A percentile compares a stretch with the other conserved stretches of the same genome.
phyloP scores from a whole-genome alignment of 495 filamentous ascomycete genomes.

The Trichoderma gamsii region DNA sequence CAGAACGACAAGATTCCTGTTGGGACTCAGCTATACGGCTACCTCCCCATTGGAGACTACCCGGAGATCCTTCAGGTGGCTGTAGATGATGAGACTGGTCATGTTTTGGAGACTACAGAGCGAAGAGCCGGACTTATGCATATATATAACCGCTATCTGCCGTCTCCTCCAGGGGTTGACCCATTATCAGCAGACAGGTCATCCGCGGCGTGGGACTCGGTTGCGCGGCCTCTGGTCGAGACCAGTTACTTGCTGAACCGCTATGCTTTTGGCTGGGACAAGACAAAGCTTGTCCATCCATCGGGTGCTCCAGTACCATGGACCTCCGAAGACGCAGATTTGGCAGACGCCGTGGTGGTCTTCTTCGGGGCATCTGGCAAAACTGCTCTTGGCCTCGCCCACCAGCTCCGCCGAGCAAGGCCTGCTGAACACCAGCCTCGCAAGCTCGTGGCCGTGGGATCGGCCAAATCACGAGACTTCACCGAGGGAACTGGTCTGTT shows the following conservation, averaged over 20 bases:
- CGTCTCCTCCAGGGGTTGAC: constrained; percentile 22
- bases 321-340: constrained; percentile 39
- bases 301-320: constrained; percentile 30
- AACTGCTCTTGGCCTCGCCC: constrained; percentile 40
- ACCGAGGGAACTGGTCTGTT: constrained; percentile 30
- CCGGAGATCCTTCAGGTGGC: constrained; percentile 28
- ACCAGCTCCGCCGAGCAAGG: constrained; percentile 26
- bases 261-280: constrained; percentile 39
- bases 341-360: constrained; percentile 37
- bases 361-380: constrained; percentile 45
- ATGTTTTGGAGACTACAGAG: constrained; percentile 38
- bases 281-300: constrained; percentile 32
- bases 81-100: constrained; percentile 26
- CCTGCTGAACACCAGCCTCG: constrained; percentile 23
- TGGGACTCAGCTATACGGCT: constrained; percentile 34
- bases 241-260: constrained; percentile 44
- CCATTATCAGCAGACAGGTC: constrained; percentile 19
- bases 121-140: constrained; percentile 40
- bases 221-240: constrained; percentile 38
- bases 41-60: constrained; percentile 37
- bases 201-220: constrained; percentile 29
- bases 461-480: constrained; percentile 27
- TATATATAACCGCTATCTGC: constrained; percentile 49
- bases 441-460: constrained; percentile 33
- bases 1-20: constrained; percentile 29